These are phyloP conservation scores for Gynandropsis gynandra DNA, from an alignment of 345 rosid species.

Conservation along the genomic window DNA sequence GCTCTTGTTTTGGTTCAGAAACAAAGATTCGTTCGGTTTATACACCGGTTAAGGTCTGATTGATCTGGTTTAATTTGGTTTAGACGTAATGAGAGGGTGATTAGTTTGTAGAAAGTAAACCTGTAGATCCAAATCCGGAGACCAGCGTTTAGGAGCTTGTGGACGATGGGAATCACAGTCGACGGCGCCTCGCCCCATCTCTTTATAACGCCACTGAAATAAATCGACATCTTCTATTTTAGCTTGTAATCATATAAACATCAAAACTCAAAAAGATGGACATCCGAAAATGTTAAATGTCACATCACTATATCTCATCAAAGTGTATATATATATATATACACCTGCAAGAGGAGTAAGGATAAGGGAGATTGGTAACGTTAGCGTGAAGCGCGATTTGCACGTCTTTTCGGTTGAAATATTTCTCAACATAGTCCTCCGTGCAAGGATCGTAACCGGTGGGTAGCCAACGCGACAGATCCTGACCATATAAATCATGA, in stretches of 20 bases:
- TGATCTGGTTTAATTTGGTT: too few species aligned
- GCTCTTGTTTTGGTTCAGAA: too few species aligned
- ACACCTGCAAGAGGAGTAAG: slow-evolving; percentile 61
- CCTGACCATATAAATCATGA: slow-evolving; percentile 31
- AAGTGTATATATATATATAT: slow-evolving; percentile 1
- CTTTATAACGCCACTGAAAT: slow-evolving; percentile 28
- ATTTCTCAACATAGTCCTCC: slow-evolving; percentile 39
- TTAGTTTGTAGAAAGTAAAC: slow-evolving; percentile 23
- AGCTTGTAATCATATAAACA: neutral
- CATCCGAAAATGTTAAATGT: too few species aligned
- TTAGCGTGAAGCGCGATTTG: slow-evolving; percentile 69
- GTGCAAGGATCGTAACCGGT: slow-evolving; percentile 75
- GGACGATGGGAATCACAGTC: slow-evolving; percentile 45
- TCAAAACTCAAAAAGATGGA: neutral
- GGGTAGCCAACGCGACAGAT: slow-evolving; percentile 38
- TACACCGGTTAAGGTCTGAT: too few species aligned
- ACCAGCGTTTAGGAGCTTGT: slow-evolving; percentile 48
- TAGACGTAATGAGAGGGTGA: too few species aligned
- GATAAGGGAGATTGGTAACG: slow-evolving; percentile 50
- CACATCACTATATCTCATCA: too few species aligned
- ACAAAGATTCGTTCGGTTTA: too few species aligned
- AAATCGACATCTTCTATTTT: neutral
- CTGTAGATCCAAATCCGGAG: slow-evolving; percentile 75
- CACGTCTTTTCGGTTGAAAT: slow-evolving; percentile 62
- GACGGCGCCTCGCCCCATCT: slow-evolving; percentile 49